A percentile compares a stretch with the other conserved stretches of the same genome.
phyloP scores from a whole-genome alignment of 441 rosid species.

The Gossypium lobatum region DNA sequence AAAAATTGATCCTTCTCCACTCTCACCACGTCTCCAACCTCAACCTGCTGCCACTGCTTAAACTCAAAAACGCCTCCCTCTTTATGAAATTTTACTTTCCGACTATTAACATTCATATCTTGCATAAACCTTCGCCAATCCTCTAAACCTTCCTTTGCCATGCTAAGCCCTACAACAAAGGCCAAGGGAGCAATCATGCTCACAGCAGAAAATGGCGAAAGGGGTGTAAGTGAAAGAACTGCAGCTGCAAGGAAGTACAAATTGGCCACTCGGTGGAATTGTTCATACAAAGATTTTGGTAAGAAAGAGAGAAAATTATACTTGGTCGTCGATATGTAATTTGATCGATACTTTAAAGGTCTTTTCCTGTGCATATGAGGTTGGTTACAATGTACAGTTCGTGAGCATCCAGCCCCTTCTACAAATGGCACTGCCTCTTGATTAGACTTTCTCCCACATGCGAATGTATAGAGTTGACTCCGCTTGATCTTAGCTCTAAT shows the following conservation, averaged over 20 bases:
- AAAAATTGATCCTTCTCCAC: slow-evolving; percentile 88
- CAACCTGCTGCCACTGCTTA: slow-evolving; percentile 68
- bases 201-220: slow-evolving; percentile 76
- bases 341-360: slow-evolving; percentile 68
- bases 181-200: slow-evolving; percentile 95
- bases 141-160: slow-evolving; percentile 90
- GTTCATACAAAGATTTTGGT: slow-evolving; percentile 89
- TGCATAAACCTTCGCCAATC: slow-evolving; percentile 96
- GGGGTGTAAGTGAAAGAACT: slow-evolving; percentile 67
- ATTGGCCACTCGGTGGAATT: slow-evolving; percentile 90
- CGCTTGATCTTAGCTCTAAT: slow-evolving; percentile 66
- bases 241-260: slow-evolving; percentile 92
- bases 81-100: slow-evolving; percentile 63
- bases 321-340: slow-evolving; percentile 85
- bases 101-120: slow-evolving; percentile 74
- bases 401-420: slow-evolving; percentile 63
- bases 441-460: slow-evolving; percentile 38
- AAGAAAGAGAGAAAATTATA: slow-evolving; percentile 70
- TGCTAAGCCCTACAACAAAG: slow-evolving; percentile 90
- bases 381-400: slow-evolving; percentile 73
- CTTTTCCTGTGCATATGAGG: slow-evolving; percentile 67
- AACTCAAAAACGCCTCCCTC: slow-evolving; percentile 36
- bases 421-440: slow-evolving; percentile 49
- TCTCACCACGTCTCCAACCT: slow-evolving; percentile 78
- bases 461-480: slow-evolving; percentile 77